phyloP scores from a whole-genome alignment of 2,329 filamentous ascomycete species.

The Pseudogymnoascus sp. region DNA sequence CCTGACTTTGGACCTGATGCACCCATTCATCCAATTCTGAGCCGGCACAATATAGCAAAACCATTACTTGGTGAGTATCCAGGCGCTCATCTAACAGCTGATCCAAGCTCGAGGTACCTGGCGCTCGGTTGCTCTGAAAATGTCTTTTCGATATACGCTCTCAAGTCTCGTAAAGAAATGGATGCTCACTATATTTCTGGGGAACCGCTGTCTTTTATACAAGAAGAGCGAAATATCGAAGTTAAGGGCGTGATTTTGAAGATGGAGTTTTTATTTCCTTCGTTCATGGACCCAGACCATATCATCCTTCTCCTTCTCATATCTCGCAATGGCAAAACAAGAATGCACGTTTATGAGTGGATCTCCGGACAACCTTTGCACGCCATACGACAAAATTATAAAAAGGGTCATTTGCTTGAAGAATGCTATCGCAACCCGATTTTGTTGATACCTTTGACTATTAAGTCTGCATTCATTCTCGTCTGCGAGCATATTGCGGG shows the following conservation, averaged over 20 bases:
- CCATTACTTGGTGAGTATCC: conserved; percentile 44
- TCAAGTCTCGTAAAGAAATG: conserved; percentile 49
- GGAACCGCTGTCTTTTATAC: conserved; percentile 51
- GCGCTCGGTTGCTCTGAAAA: conserved; percentile 64
- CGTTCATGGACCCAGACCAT: conserved; percentile 54
- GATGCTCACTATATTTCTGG: conserved; percentile 39
- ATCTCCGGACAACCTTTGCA: conserved; percentile 42
- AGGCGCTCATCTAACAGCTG: conserved; percentile 63
- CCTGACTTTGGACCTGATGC: conserved; percentile 36
- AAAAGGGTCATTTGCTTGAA: conserved; percentile 42
- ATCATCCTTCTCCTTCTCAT: conserved; percentile 68
- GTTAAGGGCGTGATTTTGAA: conserved; percentile 71
- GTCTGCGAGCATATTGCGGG: conserved; percentile 54
- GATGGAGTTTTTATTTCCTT: conserved; percentile 77
- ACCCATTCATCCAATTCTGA: conserved; percentile 34
- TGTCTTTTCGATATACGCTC: conserved; percentile 62
- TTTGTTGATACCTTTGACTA: conserved; percentile 62
- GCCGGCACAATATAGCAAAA: conserved; percentile 47
- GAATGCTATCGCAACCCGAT: conserved; percentile 52
- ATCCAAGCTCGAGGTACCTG: conserved; percentile 62
- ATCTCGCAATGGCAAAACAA: conserved; percentile 39
- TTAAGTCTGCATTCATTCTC: conserved; percentile 62
- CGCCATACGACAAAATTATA: conserved; percentile 38
- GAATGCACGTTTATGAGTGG: conserved; percentile 55
- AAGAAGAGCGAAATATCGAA: conserved; percentile 25